Percentiles rank a stretch among this genome's conserved stretches.
These are phyloP conservation scores for Acanthamoeba sp. DNA, from an alignment of 208 protist genomes.

Conservation along the genomic window DNA sequence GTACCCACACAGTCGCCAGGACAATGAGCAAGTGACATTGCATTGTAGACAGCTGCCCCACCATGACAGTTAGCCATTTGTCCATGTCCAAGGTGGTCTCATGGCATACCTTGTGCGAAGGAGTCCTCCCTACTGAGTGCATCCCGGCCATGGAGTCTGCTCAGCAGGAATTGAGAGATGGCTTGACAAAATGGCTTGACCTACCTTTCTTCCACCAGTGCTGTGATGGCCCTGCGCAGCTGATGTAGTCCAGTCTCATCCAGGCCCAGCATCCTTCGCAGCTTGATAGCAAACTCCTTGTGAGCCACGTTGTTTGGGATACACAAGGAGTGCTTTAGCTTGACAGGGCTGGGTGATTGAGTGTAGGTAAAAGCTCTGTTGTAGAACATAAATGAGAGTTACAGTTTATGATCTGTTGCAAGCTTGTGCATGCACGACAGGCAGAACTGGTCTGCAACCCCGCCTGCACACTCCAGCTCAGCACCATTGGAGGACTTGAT, in stretches of 20 bases:
- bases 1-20: constrained; percentile 46
- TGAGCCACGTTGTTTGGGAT: constrained; percentile 63
- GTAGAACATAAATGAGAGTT: constrained; percentile 75
- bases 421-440: constrained; percentile 67
- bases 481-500: constrained; percentile 58
- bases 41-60: constrained; percentile 39
- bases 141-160: neutral
- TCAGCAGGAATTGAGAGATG: constrained; percentile 49
- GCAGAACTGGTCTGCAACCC: constrained; percentile 4
- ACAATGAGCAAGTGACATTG: constrained; percentile 27
- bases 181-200: constrained; percentile 50
- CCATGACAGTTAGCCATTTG: neutral
- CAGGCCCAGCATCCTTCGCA: constrained; percentile 25
- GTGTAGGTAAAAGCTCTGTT: constrained; percentile 67
- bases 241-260: constrained; percentile 2
- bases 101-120: constrained; percentile 66
- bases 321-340: constrained; percentile 37
- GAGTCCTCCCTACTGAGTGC: constrained; percentile 23
- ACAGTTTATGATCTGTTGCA: neutral
- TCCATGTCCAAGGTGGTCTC: neutral
- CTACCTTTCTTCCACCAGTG: constrained; percentile 34
- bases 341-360: neutral
- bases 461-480: constrained; percentile 41
- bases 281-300: constrained; percentile 26
- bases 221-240: neutral